phyloP scores from a whole-genome alignment of 495 filamentous ascomycete species.

The Podospora didyma region DNA sequence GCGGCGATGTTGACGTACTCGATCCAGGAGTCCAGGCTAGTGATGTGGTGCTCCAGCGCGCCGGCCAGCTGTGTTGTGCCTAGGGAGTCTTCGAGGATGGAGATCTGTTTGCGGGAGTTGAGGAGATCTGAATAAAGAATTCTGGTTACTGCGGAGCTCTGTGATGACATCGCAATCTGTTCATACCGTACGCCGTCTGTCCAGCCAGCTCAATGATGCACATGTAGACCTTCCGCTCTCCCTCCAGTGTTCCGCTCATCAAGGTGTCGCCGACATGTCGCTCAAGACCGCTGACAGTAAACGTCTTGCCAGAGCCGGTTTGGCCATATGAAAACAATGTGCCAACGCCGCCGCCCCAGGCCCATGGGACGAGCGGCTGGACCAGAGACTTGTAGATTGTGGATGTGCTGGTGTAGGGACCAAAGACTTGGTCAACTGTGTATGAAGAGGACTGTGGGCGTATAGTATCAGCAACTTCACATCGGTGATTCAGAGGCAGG shows the following conservation, averaged over 20 bases:
- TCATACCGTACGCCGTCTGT: conserved; percentile 6
- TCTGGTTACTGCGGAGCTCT: not conserved
- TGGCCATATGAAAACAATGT: conserved; percentile 46
- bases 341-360: conserved; percentile 20
- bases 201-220: conserved; percentile 23
- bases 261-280: conserved; percentile 18
- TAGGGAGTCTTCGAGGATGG: conserved; percentile 24
- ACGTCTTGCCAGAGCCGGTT: conserved; percentile 46
- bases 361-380: conserved; percentile 21
- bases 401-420: conserved; percentile 9
- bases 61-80: conserved; percentile 22
- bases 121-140: conserved; percentile 14
- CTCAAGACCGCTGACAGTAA: conserved; percentile 32
- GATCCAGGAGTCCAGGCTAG: conserved; percentile 11
- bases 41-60: conserved; percentile 14
- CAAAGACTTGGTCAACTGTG: conserved; percentile 20
- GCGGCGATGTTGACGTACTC: conserved; percentile 15
- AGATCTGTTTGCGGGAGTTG: conserved; percentile 22
- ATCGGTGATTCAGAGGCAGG: too few relatives aligned
- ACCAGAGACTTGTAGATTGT: conserved; percentile 19
- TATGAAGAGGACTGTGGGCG: conserved; percentile 15
- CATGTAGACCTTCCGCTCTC: conserved; percentile 17
- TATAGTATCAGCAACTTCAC: too few relatives aligned
- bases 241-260: conserved; percentile 16
- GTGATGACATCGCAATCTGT: not conserved